These are phyloP conservation scores for Magnusiomyces ingens DNA, from an alignment of 1,139 yeast genomes.

Conservation along the genomic window DNA sequence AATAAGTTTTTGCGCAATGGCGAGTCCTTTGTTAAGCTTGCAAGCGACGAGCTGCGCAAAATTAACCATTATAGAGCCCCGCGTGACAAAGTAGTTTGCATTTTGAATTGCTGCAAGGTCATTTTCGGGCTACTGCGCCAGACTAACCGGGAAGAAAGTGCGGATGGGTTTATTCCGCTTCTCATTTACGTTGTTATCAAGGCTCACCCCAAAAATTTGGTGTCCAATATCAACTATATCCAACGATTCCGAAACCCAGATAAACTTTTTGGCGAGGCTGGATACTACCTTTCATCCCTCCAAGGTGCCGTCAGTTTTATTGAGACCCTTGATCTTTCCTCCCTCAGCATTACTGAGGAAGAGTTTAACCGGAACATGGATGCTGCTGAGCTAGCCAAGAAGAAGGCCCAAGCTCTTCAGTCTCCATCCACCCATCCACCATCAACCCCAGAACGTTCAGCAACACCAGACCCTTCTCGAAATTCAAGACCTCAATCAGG, in stretches of 20 bases:
- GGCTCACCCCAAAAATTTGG: slow-evolving; percentile 53
- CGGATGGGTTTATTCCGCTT: slow-evolving; percentile 87
- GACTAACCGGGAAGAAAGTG: slow-evolving; percentile 65
- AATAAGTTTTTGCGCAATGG: slow-evolving; percentile 40
- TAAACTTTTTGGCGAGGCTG: slow-evolving; percentile 78
- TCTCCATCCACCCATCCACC: slow-evolving; percentile 24
- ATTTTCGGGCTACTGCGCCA: slow-evolving; percentile 80
- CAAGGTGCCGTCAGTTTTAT: slow-evolving; percentile 81
- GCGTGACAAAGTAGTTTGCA: slow-evolving; percentile 86
- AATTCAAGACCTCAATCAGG: slow-evolving; percentile 13
- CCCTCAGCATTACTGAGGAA: slow-evolving; percentile 55
- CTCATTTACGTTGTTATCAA: slow-evolving; percentile 72
- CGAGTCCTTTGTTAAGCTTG: slow-evolving; percentile 59
- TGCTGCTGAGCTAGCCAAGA: slow-evolving; percentile 24
- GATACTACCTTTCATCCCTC: slow-evolving; percentile 79
- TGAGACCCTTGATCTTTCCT: slow-evolving; percentile 49
- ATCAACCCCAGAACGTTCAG: slow-evolving; percentile 23
- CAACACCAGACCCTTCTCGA: slow-evolving; percentile 12
- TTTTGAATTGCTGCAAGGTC: slow-evolving; percentile 86
- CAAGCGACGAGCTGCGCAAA: slow-evolving; percentile 61
- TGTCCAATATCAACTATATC: slow-evolving; percentile 76
- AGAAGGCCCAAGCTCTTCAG: slow-evolving; percentile 15
- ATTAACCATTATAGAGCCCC: slow-evolving; percentile 86
- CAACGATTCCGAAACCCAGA: slow-evolving; percentile 73
- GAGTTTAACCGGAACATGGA: slow-evolving; percentile 46